These are phyloP conservation scores for Agrocybe chaxingu DNA, from an alignment of 768 basidiomycete species.

Conservation along the genomic window DNA sequence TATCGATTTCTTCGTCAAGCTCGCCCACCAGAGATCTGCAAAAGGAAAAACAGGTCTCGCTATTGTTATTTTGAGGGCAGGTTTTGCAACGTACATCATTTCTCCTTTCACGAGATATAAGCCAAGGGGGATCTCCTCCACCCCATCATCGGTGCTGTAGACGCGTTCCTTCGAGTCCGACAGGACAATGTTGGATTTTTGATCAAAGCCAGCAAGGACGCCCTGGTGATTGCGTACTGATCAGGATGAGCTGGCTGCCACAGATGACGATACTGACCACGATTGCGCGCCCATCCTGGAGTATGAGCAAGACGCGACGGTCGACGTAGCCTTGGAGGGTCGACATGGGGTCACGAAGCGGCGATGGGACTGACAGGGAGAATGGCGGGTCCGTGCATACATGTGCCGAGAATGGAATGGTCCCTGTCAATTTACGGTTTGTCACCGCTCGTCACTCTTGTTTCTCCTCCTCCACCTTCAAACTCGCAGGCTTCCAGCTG, in stretches of 20 bases:
- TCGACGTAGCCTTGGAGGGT: slow-evolving; percentile 92
- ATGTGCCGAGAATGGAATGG: slow-evolving; percentile 7
- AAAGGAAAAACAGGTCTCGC: slow-evolving; percentile 1
- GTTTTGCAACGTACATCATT: slow-evolving; percentile 74
- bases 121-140: slow-evolving; percentile 92
- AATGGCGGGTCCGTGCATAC: slow-evolving; percentile 7
- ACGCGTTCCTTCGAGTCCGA: slow-evolving; percentile 93
- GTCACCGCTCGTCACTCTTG: slow-evolving; percentile 1
- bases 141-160: slow-evolving; percentile 86
- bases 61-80: slow-evolving; percentile 2
- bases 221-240: slow-evolving; percentile 49
- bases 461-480: background rate
- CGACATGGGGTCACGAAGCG: slow-evolving; percentile 52
- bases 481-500: slow-evolving; percentile 7
- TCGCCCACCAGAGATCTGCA: slow-evolving; percentile 74
- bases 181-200: slow-evolving; percentile 94
- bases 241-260: background rate
- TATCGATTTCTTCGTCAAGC: slow-evolving; percentile 80
- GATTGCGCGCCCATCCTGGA: slow-evolving; percentile 95
- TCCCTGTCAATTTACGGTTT: slow-evolving; percentile 9
- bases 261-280: slow-evolving; percentile 55
- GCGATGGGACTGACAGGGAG: slow-evolving; percentile 14
- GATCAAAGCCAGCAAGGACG: slow-evolving; percentile 87
- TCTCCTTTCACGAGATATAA: slow-evolving; percentile 98
- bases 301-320: slow-evolving; percentile 87